Evolutionary conservation across 192 early-diverging fungal genomes (phyloP), one percentile per base, ranked within the genome.

Genomic region (Pilaira anomala): DNA sequence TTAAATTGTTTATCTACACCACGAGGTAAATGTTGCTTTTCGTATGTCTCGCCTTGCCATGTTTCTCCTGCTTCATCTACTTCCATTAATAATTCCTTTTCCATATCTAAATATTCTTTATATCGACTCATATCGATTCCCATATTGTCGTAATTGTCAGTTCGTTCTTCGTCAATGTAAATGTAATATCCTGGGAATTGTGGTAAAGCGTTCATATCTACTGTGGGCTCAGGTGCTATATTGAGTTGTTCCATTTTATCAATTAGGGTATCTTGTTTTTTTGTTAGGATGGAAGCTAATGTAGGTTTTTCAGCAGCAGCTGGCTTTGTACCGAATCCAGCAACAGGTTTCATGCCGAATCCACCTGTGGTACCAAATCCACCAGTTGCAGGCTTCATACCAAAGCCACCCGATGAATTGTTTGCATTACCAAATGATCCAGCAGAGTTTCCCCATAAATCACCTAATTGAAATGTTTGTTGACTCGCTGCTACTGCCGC

Each of bases 21-120:
- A 60, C 83, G 84, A 24, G 91, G 88, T 7, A 86, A 68, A 0
- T 68, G 33, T 19, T 79, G 64, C 26, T 88, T 91, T 76, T 97
- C 94, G 67, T 97, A 97, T 4, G 77, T 75, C 54, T 97, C 94
- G 16, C 85, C 90, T 16, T 76, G 73, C 91, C 94, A 96, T 3
- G 67, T 67, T 1, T 61, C 77, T 30, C 65, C 67, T 46, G 58
- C 74, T 9, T 69, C 72, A 25, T 76, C 71, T 21, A 62, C 41
- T 19, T 73, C 50, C 36, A 73, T 60, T 49, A 77, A 62, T 36
- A 59, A 30, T 7, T 73, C 64, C 24, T 68, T 50, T 36, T 80
- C 76, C 16, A 72, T 49, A n/a, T 77, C 78, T 13, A 80, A 44
- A 30, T 79, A 74, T 64, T 80, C 60, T 28, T 77, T 61, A 30